Percentiles rank a stretch among this genome's conserved stretches.
These are phyloP conservation scores for Hydnum rufescens DNA, from an alignment of 768 basidiomycete species.

Conservation along the genomic window DNA sequence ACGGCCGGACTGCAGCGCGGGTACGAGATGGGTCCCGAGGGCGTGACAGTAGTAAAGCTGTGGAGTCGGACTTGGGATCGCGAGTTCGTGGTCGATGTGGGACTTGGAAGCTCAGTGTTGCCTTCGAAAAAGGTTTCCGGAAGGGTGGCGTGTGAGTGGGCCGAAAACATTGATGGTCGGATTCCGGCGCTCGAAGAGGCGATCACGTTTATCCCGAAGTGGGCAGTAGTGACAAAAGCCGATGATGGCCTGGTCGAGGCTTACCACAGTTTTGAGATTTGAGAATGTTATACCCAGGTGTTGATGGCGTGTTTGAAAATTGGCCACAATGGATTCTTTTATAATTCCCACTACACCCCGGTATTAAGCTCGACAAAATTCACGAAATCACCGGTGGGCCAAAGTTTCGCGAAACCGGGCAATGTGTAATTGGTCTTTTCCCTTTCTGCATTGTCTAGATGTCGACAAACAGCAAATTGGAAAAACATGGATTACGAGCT, in stretches of 20 bases:
- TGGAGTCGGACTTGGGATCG: slow-evolving; percentile 44
- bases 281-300: no score
- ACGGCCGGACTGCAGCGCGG: slow-evolving; percentile 23
- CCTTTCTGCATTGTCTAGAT: no score
- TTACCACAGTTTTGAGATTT: slow-evolving; percentile 17
- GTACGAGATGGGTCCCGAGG: slow-evolving; percentile 22
- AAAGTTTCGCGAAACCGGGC: no score
- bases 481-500: no score
- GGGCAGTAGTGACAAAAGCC: slow-evolving; percentile 42
- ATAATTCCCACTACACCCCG: no score
- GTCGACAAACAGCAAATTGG: no score
- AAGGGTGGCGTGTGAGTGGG: slow-evolving; percentile 41
- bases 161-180: slow-evolving; percentile 31
- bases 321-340: no score
- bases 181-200: slow-evolving; percentile 58
- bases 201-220: slow-evolving; percentile 40
- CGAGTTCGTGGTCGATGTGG: slow-evolving; percentile 32
- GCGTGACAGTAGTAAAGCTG: slow-evolving; percentile 26
- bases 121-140: slow-evolving; percentile 19
- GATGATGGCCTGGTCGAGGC: slow-evolving; percentile 41
- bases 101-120: slow-evolving; percentile 19
- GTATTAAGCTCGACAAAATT: no score
- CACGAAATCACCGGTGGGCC: no score
- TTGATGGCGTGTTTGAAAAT: no score
- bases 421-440: no score